Conservation (phyloP, 2,329 filamentous ascomycete genomes). For the Epichloe coenophiala region DNA sequence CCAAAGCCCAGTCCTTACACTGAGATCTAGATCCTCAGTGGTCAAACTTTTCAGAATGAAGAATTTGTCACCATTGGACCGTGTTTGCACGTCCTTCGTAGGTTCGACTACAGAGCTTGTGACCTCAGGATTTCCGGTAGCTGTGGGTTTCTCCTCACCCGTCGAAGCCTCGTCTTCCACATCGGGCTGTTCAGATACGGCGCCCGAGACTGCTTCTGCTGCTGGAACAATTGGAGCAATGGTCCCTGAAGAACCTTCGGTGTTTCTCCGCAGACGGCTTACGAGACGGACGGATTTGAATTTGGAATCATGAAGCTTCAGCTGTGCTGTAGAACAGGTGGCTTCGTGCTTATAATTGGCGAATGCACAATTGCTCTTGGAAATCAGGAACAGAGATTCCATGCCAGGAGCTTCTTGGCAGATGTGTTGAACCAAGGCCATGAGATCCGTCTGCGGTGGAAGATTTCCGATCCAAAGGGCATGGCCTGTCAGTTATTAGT, state of each 20-base stretch:
- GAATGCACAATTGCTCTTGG: conserved; percentile 95
- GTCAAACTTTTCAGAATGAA: conserved; percentile 92
- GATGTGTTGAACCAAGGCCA: conserved; percentile 82
- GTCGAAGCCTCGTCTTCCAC: neutral
- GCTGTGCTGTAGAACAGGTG: conserved; percentile 63
- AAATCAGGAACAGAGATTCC: conserved; percentile 85
- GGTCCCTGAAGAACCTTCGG: conserved; percentile 30
- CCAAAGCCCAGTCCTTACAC: conserved; percentile 80
- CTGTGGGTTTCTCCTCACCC: conserved; percentile 4
- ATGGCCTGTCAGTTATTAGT: conserved; percentile 40
- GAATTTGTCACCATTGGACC: conserved; percentile 30
- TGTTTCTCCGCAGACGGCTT: conserved; percentile 58
- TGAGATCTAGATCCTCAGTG: conserved; percentile 76
- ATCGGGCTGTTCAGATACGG: neutral
- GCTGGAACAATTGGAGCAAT: conserved; percentile 43
- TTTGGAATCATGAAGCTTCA: conserved; percentile 77
- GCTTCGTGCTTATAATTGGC: conserved; percentile 82
- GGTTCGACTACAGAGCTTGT: neutral
- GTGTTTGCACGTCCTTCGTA: neutral
- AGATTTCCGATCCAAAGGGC: conserved; percentile 95
- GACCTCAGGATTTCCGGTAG: conserved; percentile 1
- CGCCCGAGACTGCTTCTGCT: conserved; percentile 14
- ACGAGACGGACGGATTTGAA: conserved; percentile 80
- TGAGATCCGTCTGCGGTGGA: conserved; percentile 67
- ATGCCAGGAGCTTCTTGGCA: conserved; percentile 66